Conservation (phyloP, 108 stramenopile genomes). For the Licmophora abbreviata region DNA sequence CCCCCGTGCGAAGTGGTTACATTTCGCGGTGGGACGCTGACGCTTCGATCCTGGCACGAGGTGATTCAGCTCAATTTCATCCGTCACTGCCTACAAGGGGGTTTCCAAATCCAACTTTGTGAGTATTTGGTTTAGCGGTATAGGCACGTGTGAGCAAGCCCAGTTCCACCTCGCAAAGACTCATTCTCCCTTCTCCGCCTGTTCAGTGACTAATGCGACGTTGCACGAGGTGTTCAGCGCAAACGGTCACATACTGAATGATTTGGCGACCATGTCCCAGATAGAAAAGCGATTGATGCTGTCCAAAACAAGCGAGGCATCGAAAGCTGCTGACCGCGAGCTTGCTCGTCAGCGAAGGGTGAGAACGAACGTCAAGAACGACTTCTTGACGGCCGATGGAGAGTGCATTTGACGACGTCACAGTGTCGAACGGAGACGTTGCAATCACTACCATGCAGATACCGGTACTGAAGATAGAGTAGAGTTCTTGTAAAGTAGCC, state of each 20-base stretch:
- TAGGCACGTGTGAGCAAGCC: background rate
- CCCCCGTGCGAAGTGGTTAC: slow-evolving; percentile 36
- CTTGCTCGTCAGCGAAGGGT: slow-evolving; percentile 50
- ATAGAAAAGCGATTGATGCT: slow-evolving; percentile 67
- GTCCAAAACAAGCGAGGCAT: slow-evolving; percentile 67
- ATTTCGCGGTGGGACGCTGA: slow-evolving; percentile 56
- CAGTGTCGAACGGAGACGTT: too few relatives aligned
- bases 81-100: slow-evolving; percentile 76
- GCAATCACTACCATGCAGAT: too few relatives aligned
- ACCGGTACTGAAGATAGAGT: too few relatives aligned
- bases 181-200: background rate
- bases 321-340: slow-evolving; percentile 58
- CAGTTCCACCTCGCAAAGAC: background rate
- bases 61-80: slow-evolving; percentile 74
- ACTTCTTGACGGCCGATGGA: slow-evolving; percentile 67
- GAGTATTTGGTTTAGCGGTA: background rate
- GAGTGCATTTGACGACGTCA: slow-evolving; percentile 31
- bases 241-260: slow-evolving; percentile 24
- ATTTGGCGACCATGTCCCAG: slow-evolving; percentile 33
- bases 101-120: slow-evolving; percentile 63
- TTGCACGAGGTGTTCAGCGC: slow-evolving; percentile 73
- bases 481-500: too few relatives aligned
- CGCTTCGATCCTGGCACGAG: slow-evolving; percentile 57
- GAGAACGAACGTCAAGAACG: slow-evolving; percentile 74
- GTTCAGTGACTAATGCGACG: slow-evolving; percentile 53